Percentiles rank a stretch among this genome's conserved stretches.
Evolutionary conservation across 208 protist genomes (phyloP).

Genomic region (Hexamita inflata): DNA sequence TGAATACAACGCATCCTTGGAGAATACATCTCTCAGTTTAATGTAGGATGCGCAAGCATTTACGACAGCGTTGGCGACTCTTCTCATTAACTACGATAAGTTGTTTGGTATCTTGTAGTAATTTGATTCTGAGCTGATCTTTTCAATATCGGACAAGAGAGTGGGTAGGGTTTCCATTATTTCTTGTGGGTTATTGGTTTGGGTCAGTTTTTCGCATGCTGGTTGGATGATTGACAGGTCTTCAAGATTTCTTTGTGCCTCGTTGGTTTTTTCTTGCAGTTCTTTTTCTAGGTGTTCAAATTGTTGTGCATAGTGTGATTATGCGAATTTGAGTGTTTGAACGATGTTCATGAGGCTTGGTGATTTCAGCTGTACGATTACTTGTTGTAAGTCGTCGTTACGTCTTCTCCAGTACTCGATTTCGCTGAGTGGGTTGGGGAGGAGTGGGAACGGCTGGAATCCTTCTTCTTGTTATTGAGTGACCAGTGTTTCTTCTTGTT

Average conservation of each 20-base stretch:
- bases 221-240: not conserved
- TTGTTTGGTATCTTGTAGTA: not conserved
- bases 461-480: not conserved
- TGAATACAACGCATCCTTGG: not conserved
- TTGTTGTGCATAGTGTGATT: conserved; percentile 8
- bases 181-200: not conserved
- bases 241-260: not conserved
- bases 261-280: not conserved
- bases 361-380: not conserved
- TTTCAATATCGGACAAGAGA: not conserved
- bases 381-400: not conserved
- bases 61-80: not conserved
- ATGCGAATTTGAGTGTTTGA: conserved; percentile 10
- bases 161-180: not conserved
- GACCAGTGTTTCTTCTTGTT: not conserved
- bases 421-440: not conserved
- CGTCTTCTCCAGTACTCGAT: not conserved
- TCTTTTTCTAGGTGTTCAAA: not conserved
- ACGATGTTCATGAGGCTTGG: not conserved
- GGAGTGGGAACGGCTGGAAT: conserved; percentile 3
- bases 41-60: not conserved
- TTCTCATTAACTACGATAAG: not conserved
- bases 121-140: not conserved
- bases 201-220: not conserved
- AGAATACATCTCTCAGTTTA: conserved; percentile 5